Percentiles rank a stretch among this genome's conserved stretches.
Evolutionary conservation across 2,329 filamentous ascomycete genomes (phyloP).

Genomic region (Didymella segeticola): DNA sequence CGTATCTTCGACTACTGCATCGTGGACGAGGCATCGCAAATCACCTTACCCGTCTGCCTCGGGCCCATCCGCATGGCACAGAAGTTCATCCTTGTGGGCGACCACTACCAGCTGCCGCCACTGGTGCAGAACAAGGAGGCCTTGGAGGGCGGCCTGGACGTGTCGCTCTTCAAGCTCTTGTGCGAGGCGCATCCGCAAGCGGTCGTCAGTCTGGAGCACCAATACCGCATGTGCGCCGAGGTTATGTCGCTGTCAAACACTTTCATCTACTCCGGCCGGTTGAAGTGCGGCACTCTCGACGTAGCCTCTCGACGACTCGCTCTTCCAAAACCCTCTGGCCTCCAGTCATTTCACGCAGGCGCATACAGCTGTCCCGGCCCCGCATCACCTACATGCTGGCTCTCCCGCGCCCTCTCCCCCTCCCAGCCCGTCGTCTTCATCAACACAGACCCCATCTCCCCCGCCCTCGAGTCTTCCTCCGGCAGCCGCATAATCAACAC

Average conservation of each 20-base stretch:
- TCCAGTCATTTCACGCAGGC: slow-evolving; percentile 44
- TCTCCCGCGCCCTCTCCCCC: slow-evolving; percentile 73
- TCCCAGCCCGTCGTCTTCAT: slow-evolving; percentile 80
- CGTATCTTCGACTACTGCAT: slow-evolving; percentile 97
- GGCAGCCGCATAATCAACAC: slow-evolving; percentile 89
- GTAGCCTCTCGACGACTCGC: slow-evolving; percentile 73
- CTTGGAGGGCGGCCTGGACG: slow-evolving; percentile 82
- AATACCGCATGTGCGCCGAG: slow-evolving; percentile 98
- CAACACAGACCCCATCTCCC: slow-evolving; percentile 80
- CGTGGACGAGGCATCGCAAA: slow-evolving; percentile 96
- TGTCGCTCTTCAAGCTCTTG: slow-evolving; percentile 91
- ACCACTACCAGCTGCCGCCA: slow-evolving; percentile 94
- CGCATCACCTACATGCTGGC: slow-evolving; percentile 69
- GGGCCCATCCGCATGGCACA: slow-evolving; percentile 92
- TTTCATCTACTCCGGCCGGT: slow-evolving; percentile 87
- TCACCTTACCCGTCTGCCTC: slow-evolving; percentile 91
- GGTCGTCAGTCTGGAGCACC: slow-evolving; percentile 90
- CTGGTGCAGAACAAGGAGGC: slow-evolving; percentile 93
- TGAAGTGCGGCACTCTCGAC: slow-evolving; percentile 84
- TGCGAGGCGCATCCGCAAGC: slow-evolving; percentile 87
- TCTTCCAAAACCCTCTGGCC: slow-evolving; percentile 60
- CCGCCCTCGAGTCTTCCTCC: slow-evolving; percentile 69
- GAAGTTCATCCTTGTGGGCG: slow-evolving; percentile 93
- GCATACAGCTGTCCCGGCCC: slow-evolving; percentile 59
- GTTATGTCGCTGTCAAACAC: slow-evolving; percentile 94